A percentile compares a stretch with the other conserved stretches of the same genome.
phyloP scores from a whole-genome alignment of 2,329 filamentous ascomycete species.

The Ophiocordyceps robertsii region DNA sequence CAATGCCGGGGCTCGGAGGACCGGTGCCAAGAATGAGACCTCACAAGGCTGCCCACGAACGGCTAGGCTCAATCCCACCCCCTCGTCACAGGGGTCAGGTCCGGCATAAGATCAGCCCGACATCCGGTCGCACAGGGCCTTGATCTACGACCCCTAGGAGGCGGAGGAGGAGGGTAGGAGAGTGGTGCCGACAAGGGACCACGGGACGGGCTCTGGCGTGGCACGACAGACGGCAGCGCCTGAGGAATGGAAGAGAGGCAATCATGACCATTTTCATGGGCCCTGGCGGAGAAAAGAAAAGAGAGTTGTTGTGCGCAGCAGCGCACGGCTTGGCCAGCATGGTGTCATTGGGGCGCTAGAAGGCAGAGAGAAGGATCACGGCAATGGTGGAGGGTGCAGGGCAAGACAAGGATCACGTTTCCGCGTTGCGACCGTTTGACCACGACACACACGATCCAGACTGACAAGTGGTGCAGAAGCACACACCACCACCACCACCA shows the following conservation, averaged over 20 bases:
- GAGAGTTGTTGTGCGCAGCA: too few species aligned
- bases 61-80: neutral
- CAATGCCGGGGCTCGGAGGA: neutral
- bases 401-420: slow-evolving; percentile 3
- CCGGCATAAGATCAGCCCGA: slow-evolving; percentile 25
- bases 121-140: slow-evolving; percentile 30
- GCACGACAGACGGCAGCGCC: neutral
- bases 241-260: neutral
- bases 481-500: slow-evolving; percentile 4
- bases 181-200: neutral
- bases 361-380: slow-evolving; percentile 2
- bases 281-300: too few species aligned
- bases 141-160: slow-evolving; percentile 13
- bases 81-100: slow-evolving; percentile 2
- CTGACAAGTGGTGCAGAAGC: slow-evolving; percentile 17
- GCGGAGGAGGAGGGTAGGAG: neutral
- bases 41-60: neutral
- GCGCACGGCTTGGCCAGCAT: neutral
- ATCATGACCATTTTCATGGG: neutral
- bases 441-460: slow-evolving; percentile 7
- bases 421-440: slow-evolving; percentile 9
- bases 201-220: neutral
- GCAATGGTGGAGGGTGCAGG: slow-evolving; percentile 3
- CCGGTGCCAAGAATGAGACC: neutral
- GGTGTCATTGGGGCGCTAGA: neutral